A percentile compares a stretch with the other conserved stretches of the same genome.
These are phyloP conservation scores for Aspergillus proliferans DNA, from an alignment of 2,329 filamentous ascomycete genomes.

Conservation along the genomic window DNA sequence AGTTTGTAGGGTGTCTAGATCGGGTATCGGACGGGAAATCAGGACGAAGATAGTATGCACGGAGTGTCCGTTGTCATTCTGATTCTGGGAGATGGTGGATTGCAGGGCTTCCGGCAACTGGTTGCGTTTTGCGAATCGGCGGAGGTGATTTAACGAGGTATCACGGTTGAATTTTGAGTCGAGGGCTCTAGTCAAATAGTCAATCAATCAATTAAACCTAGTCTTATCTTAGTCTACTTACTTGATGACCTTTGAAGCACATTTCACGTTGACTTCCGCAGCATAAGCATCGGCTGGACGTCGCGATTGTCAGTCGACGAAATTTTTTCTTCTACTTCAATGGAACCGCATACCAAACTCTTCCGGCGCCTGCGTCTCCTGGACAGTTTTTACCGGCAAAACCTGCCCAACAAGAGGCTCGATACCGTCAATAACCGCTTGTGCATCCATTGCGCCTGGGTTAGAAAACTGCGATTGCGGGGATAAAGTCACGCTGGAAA, in stretches of 20 bases:
- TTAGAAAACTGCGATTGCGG: not conserved
- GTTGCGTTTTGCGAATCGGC: slow-evolving; percentile 35
- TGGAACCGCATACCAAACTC: slow-evolving; percentile 31
- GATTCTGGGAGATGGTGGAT: slow-evolving; percentile 12
- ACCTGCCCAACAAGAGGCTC: slow-evolving; percentile 30
- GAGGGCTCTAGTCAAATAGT: slow-evolving; percentile 25
- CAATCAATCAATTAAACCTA: not conserved
- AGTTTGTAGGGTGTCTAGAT: slow-evolving; percentile 24
- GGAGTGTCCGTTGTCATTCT: slow-evolving; percentile 4
- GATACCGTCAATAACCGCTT: slow-evolving; percentile 18
- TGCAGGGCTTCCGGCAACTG: slow-evolving; percentile 27
- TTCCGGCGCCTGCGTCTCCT: slow-evolving; percentile 36
- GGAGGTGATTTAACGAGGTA: slow-evolving; percentile 31
- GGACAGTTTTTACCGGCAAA: slow-evolving; percentile 37
- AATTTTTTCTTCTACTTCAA: not conserved
- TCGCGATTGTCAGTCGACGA: slow-evolving; percentile 9
- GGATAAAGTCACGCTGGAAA: not conserved
- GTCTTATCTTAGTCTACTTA: slow-evolving; percentile 13
- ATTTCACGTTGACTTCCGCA: slow-evolving; percentile 39
- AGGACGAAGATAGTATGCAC: slow-evolving; percentile 36
- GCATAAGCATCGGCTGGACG: slow-evolving; percentile 37
- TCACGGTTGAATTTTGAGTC: slow-evolving; percentile 32
- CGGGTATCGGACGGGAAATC: slow-evolving; percentile 36
- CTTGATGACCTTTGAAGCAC: slow-evolving; percentile 40
- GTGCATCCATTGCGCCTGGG: slow-evolving; percentile 14